Percentiles rank a stretch among this genome's conserved stretches.
Evolutionary conservation across 108 stramenopile species (phyloP).

Genomic region (Pinguiococcus pyrenoidosus): DNA sequence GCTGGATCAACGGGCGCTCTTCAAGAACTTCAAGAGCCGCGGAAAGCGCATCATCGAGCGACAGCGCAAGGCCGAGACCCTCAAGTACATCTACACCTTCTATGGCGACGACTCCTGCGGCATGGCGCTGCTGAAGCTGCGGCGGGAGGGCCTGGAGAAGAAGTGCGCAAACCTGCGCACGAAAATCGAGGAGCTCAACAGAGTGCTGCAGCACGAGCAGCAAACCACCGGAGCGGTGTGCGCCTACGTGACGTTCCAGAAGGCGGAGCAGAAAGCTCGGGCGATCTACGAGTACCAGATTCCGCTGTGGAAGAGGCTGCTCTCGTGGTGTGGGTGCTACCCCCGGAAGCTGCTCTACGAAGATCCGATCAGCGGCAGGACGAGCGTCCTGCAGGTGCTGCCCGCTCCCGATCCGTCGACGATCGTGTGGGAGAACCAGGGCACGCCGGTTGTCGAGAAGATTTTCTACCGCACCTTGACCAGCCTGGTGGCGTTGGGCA

Average conservation of each 20-base stretch:
- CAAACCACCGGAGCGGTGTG: neutral
- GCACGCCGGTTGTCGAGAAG: slow-evolving; percentile 5
- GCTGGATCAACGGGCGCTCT: neutral
- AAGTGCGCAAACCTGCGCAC: slow-evolving; percentile 1
- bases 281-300: slow-evolving; percentile 6
- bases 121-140: too few species aligned
- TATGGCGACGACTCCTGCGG: too few species aligned
- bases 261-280: neutral
- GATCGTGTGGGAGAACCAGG: slow-evolving; percentile 42
- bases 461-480: slow-evolving; percentile 11
- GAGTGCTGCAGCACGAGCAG: neutral
- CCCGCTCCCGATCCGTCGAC: slow-evolving; percentile 36
- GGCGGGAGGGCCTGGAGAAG: neutral
- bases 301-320: too few species aligned
- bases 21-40: too few species aligned
- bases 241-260: slow-evolving; percentile 20
- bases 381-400: slow-evolving; percentile 9
- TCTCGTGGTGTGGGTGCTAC: too few species aligned
- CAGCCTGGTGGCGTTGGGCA: slow-evolving; percentile 2
- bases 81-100: too few species aligned
- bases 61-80: too few species aligned
- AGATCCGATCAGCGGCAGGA: too few species aligned
- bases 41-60: too few species aligned
- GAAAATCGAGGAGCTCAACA: neutral
- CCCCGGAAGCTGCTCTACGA: too few species aligned